Base-by-base conservation (phyloP, 73 alveolate genomes). In the Paramecium sonneborni region DNA sequence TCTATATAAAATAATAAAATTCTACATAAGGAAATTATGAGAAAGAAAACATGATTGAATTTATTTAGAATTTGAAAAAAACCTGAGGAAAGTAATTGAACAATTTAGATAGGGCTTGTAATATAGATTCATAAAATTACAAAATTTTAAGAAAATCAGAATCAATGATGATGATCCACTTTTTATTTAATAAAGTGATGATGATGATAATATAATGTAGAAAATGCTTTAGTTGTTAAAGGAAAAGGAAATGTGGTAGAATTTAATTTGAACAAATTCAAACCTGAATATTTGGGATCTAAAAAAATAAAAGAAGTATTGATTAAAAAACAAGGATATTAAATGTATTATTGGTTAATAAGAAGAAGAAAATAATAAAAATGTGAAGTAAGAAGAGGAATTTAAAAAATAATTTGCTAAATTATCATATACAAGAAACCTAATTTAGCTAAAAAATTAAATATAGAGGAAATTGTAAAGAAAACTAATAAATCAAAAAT, bases 401-500 rank as follows among this genome's bases (percentile, higher is more conserved):
- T 46, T 38, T 41, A 79, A 79, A 43, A 41, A 24, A 43, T 6
- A 43, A 23, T 46, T 26, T 20, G 37, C 74, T 21, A 79, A 79
- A 43, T 20, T 9, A 41, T 44, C 21, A 46, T n/a, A 41, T 11
- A 62, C 84, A 2, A 52, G 30, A 62, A 62, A 62, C 84, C 84
- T 26, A 12, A 10, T 26, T 30, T 62, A 26, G 84, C 30, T 11
- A 79, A 79, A 76, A 79, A 79, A 44, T 79, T 43, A 7, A 79
- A 24, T 14, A 18, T 79, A 38, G 69, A 38, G 15, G 76, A 79
- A 23, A 46, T 46, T 30, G 55, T 79, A 12, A 79, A 79, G 28
- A 79, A 44, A 6, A 43, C 28, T 6, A 79, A 79, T 79, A 79
- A 79, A 46, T 76, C 90, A 38, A 79, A 74, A 23, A 44, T 79